Base-by-base conservation (phyloP, 345 rosid genomes). In the Durio zibethinus region DNA sequence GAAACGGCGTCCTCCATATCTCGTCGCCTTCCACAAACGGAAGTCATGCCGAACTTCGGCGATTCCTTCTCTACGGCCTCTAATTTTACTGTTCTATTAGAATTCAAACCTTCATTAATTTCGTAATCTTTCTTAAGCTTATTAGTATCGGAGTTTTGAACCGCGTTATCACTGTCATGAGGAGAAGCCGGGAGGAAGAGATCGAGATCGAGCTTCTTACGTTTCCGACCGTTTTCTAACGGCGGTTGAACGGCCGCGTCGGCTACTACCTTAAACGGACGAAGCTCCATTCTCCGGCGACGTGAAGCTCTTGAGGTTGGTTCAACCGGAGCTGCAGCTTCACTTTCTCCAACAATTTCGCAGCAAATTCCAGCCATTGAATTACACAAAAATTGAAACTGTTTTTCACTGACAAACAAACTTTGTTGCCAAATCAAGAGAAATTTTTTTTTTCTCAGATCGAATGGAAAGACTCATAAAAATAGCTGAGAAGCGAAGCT, bases 1-100 rank as follows among this genome's bases (percentile, higher is more conserved):
- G 97, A 88, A 1, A 96, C 95, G 3, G 98, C 90, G 71, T 96
- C 99, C 83, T 96, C 99, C 99, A 96, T 96, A 43, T 93, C 98
- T 54, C 99, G 67, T 76, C 99, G 83, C 72, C 97, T 82, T 1
- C 99, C 99, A 60, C 99, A 94, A 45, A 96, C 89, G 6, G 99
- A 96, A 43, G 97, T 94, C 88, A 85, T 79, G 1, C 98, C 99
- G 10, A 83, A 88, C 82, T 86, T 92, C 0, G 90, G 92, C 20
- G 50, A 2, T 71, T 67, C 85, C 0, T 73, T 80, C 29, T 50
- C 75, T 1, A 27, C 78, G 31, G 16, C 15, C 1, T 54, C 72
- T 12, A 69, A 72, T 76, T 77, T 23, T 48, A 56, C 65, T 40
- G 38, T 43, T 66, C 47, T 8, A 66, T 77, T 53, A 38, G 45